Conservation (phyloP, 2,329 filamentous ascomycete species). For the Didymella pinodella region DNA sequence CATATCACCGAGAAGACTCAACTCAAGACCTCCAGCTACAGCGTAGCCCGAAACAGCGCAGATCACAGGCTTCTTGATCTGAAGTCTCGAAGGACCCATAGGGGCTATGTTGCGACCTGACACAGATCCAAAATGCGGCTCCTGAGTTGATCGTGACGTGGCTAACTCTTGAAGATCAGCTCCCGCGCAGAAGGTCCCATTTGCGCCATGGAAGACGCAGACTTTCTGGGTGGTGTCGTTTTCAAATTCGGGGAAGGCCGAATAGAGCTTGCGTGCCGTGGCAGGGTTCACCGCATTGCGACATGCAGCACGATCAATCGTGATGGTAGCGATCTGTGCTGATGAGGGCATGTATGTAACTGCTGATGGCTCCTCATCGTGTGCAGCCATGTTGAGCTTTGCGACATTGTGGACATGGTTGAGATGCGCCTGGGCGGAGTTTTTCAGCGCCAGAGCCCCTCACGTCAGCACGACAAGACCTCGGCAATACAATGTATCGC, state of each 20-base stretch:
- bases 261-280: conserved; percentile 59
- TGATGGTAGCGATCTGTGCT: conserved; percentile 62
- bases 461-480: background rate
- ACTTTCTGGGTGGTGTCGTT: conserved; percentile 60
- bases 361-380: conserved; percentile 16
- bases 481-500: conserved; percentile 4
- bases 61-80: conserved; percentile 62
- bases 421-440: conserved; percentile 3
- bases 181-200: conserved; percentile 62
- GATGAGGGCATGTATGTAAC: conserved; percentile 31
- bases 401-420: background rate
- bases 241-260: conserved; percentile 61
- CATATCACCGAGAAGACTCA: conserved; percentile 62
- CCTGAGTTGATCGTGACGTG: conserved; percentile 8
- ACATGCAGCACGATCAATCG: conserved; percentile 60
- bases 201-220: conserved; percentile 59
- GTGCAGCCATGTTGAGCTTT: background rate
- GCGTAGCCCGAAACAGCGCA: conserved; percentile 61
- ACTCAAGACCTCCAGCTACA: conserved; percentile 63
- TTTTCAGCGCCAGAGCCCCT: background rate
- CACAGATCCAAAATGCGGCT: conserved; percentile 43
- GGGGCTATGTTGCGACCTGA: conserved; percentile 54
- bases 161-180: conserved; percentile 61
- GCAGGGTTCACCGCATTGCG: conserved; percentile 62
- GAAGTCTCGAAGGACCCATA: conserved; percentile 62